A percentile compares a stretch with the other conserved stretches of the same genome.
Conservation (phyloP, 2,329 filamentous ascomycete species). For the Colletotrichum scovillei region DNA sequence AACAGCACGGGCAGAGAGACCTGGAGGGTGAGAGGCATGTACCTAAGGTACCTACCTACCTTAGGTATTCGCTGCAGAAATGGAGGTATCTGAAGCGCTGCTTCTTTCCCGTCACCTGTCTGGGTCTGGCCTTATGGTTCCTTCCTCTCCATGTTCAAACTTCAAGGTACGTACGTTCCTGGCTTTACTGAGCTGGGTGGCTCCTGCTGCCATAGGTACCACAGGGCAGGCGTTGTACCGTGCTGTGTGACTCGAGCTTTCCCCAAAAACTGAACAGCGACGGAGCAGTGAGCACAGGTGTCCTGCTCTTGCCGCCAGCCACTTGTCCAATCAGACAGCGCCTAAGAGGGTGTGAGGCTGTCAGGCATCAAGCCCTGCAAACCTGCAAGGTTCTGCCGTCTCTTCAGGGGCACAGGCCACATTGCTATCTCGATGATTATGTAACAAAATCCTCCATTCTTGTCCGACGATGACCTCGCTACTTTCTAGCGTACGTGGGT, state of each 20-base stretch:
- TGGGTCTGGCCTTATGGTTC: not conserved
- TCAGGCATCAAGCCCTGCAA: slow-evolving; percentile 27
- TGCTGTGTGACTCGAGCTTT: slow-evolving; percentile 5
- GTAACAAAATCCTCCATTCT: not conserved
- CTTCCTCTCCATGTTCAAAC: not conserved
- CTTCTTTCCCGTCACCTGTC: not conserved
- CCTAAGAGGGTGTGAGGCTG: not conserved
- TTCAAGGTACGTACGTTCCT: not conserved
- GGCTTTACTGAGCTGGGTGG: not conserved
- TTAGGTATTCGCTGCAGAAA: too few species aligned
- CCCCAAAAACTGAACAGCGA: not conserved
- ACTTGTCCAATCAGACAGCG: slow-evolving; percentile 14
- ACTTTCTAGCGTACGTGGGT: too few species aligned
- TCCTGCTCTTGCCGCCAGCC: slow-evolving; percentile 26
- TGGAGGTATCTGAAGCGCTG: not conserved
- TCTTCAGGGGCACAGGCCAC: slow-evolving; percentile 30
- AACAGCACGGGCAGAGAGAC: too few species aligned
- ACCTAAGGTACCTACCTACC: too few species aligned
- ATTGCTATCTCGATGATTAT: slow-evolving; percentile 6
- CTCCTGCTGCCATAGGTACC: not conserved
- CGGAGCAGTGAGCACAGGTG: not conserved
- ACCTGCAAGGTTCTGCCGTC: slow-evolving; percentile 3
- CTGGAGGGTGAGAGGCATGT: not conserved
- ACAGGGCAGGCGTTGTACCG: not conserved
- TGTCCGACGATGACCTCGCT: too few species aligned